phyloP scores from a whole-genome alignment of 441 rosid genomes.

The Lepidium campestre region DNA sequence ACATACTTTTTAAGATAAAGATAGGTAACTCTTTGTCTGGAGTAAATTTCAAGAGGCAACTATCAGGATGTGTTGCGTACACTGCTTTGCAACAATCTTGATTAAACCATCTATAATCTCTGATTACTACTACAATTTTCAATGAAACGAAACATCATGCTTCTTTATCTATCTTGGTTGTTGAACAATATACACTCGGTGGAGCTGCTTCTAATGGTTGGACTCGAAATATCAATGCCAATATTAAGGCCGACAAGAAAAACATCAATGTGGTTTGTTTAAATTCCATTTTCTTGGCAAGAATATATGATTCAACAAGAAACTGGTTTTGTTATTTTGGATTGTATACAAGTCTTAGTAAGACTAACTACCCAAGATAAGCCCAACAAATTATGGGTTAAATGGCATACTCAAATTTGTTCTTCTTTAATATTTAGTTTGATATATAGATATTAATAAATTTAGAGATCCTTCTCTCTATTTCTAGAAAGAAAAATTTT shows the following conservation, averaged over 20 bases:
- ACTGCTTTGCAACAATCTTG: background rate
- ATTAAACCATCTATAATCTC: constrained; percentile 1
- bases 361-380: too few species aligned
- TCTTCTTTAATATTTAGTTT: too few species aligned
- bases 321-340: too few species aligned
- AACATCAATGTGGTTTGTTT: background rate
- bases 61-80: background rate
- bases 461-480: too few species aligned
- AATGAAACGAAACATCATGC: constrained; percentile 2
- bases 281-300: background rate
- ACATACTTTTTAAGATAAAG: too few species aligned
- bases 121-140: background rate
- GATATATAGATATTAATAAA: too few species aligned
- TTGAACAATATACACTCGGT: background rate
- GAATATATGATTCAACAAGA: too few species aligned
- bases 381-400: too few species aligned
- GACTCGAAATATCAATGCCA: background rate
- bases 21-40: too few species aligned
- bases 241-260: background rate
- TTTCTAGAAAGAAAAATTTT: too few species aligned
- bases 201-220: background rate
- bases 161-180: background rate
- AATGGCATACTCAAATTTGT: too few species aligned
- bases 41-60: background rate
- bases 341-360: too few species aligned